phyloP scores from a whole-genome alignment of 164 flowering plant genomes.

The Hamamelis virginiana region DNA sequence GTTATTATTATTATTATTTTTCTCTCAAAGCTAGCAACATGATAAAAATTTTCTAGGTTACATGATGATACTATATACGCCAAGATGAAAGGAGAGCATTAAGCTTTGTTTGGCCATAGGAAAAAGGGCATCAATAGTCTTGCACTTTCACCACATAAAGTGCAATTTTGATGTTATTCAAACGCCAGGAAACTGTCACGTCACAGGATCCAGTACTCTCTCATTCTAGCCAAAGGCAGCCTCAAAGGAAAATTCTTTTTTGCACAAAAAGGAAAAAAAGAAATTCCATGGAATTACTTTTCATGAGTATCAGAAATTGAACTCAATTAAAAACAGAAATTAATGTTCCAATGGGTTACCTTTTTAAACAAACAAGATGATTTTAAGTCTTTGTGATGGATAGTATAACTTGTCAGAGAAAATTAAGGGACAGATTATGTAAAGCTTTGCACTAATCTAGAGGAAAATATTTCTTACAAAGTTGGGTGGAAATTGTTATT shows the following conservation, averaged over 20 bases:
- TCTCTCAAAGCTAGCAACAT: background rate
- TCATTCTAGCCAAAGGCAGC: background rate
- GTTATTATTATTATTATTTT: too few species aligned
- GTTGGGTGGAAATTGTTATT: background rate
- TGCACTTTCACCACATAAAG: background rate
- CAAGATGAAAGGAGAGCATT: background rate
- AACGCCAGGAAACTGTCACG: slow-evolving; percentile 14
- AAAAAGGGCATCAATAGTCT: background rate
- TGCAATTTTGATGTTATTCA: slow-evolving; percentile 5
- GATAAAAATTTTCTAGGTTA: background rate
- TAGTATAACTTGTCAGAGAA: too few species aligned
- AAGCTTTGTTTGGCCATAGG: too few species aligned
- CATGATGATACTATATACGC: background rate
- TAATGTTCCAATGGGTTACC: too few species aligned
- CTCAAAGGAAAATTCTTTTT: background rate
- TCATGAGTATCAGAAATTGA: background rate
- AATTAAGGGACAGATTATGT: too few species aligned
- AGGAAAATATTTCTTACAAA: too few species aligned
- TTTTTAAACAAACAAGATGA: too few species aligned
- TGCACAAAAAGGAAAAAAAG: background rate
- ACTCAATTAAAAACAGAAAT: too few species aligned
- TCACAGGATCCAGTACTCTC: slow-evolving; percentile 9
- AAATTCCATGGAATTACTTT: background rate
- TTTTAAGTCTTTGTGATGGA: too few species aligned
- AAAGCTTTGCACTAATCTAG: too few species aligned